Base-by-base conservation (phyloP, 2,329 filamentous ascomycete genomes). In the Aspergillus glaucus region DNA sequence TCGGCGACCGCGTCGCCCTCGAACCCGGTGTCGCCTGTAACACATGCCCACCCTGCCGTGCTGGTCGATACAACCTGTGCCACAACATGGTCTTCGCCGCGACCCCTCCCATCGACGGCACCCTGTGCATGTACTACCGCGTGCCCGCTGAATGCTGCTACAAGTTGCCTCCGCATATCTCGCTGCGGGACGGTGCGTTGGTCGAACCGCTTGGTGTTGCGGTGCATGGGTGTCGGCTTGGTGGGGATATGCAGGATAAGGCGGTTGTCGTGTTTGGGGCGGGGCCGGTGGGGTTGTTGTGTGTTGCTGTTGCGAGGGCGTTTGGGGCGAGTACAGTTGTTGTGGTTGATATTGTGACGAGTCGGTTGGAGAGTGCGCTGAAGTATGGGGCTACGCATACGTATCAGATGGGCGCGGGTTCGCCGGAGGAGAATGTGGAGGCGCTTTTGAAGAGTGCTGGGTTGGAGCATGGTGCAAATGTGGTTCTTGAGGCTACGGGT, bases 141-240 rank as follows among this genome's bases (percentile, higher is more conserved):
- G 76, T 89, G 1, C 87, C 90, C 1, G 79, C 84, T 56, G 90
- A 95, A 68, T 94, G 92, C 67, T 94, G 88, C 78, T 93, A 90
- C 72, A 87, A 87, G 74, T 79, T 96, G 14, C 88, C 91, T 3
- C 1, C 34, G 1, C 56, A 59, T 34, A 47, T 61, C 15, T 60
- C 7, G 79, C 74, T 92, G 45, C 85, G 91, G 63, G 88, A 95
- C 70, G 91, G 89, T 45, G 88, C 91, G 2, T 73, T 96, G 56
- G 81, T 95, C 56, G 91, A 96, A 77, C 88, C 88, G 8, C 79
- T 93, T 30, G 84, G 86, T 37, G 88, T 93, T 12, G 88, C 84
- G 15, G 88, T 93, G 28, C 88, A 93, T 72, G 86, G 90, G 57
- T 82, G 82, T 50, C 80, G 81, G 61, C 85, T 89, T 71, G 87